Percentiles rank a stretch among this genome's conserved stretches.
These are phyloP conservation scores for Cornus controversa DNA, from an alignment of 148 eudicot species.

Conservation along the genomic window DNA sequence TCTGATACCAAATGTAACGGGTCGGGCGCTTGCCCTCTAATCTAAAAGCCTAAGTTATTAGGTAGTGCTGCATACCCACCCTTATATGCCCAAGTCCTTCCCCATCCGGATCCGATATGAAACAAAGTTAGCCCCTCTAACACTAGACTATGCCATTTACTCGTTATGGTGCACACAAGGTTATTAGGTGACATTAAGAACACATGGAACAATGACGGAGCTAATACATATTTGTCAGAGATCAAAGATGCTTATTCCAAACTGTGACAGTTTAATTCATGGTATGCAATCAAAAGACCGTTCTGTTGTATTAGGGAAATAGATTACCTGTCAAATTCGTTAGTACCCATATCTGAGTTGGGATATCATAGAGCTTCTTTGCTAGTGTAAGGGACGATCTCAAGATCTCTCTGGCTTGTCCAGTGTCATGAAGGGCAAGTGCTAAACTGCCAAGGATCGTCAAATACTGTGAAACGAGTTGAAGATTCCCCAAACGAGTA, in stretches of 20 bases:
- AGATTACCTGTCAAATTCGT: constrained; percentile 68
- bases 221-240: not conserved
- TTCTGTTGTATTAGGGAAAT: not conserved
- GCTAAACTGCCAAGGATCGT: constrained; percentile 92
- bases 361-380: constrained; percentile 84
- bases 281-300: not conserved
- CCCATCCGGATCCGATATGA: no score
- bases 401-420: constrained; percentile 92
- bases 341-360: constrained; percentile 94
- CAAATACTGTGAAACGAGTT: constrained; percentile 92
- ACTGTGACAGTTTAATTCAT: not conserved
- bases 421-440: constrained; percentile 88
- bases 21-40: no score
- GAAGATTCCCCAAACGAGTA: constrained; percentile 78
- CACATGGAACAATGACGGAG: not conserved
- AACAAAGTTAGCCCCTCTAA: no score
- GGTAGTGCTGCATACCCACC: no score
- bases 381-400: constrained; percentile 92
- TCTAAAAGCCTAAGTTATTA: no score
- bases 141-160: no score
- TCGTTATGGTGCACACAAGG: no score
- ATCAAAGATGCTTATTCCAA: constrained; percentile 4
- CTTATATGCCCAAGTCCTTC: no score
- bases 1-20: no score
- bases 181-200: not conserved